These are phyloP conservation scores for Orychophragmus violaceus DNA, from an alignment of 345 rosid genomes.

Conservation along the genomic window DNA sequence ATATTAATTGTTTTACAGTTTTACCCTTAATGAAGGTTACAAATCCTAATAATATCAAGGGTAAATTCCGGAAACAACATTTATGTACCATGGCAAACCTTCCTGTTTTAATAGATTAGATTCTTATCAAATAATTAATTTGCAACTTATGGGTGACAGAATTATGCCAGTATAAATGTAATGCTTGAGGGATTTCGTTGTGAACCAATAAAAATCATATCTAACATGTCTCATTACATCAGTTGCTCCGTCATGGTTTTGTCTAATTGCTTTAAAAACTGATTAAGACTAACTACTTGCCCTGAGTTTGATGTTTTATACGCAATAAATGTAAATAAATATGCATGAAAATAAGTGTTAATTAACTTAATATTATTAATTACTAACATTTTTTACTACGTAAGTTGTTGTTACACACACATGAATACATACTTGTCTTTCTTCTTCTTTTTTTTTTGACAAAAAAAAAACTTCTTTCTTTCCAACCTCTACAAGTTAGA, in stretches of 20 bases:
- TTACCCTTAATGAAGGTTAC: no score
- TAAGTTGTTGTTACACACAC: not conserved
- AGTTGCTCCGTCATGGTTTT: constrained; percentile 17
- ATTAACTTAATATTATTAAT: not conserved
- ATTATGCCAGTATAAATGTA: not conserved
- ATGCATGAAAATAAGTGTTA: not conserved
- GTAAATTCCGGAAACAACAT: no score
- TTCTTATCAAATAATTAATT: not conserved
- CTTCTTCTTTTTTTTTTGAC: no score
- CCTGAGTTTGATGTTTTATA: not conserved
- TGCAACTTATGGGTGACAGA: constrained; percentile 4
- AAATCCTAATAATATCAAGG: no score
- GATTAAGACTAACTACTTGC: not conserved
- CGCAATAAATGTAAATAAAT: not conserved
- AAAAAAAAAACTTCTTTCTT: not conserved
- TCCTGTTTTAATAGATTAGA: no score
- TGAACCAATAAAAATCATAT: constrained; percentile 5
- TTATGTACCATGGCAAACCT: no score
- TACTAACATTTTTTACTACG: not conserved
- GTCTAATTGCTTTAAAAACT: not conserved
- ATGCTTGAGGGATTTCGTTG: not conserved
- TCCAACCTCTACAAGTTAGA: not conserved
- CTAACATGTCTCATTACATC: constrained; percentile 6
- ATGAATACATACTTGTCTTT: not conserved
- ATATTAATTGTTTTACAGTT: no score